Evolutionary conservation across 345 rosid species (phyloP).

Genomic region (Ricinus communis): DNA sequence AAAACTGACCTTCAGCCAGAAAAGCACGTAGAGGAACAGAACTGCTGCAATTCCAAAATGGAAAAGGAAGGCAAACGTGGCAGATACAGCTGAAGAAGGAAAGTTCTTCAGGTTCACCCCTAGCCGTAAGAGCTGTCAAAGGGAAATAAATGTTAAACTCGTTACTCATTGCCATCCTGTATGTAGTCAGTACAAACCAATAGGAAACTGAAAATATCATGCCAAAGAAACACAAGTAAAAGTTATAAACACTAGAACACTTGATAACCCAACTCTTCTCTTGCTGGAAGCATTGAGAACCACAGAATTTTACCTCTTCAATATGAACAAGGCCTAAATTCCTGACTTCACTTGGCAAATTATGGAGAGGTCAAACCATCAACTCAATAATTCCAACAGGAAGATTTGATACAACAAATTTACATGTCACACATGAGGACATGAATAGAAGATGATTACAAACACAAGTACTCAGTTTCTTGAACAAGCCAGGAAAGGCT

Average conservation of each 20-base stretch:
- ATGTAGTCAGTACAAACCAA: not conserved
- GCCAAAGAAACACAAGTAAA: not conserved
- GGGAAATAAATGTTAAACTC: slow-evolving; percentile 10
- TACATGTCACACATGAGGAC: not conserved
- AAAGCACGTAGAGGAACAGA: slow-evolving; percentile 73
- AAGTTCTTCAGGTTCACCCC: slow-evolving; percentile 91
- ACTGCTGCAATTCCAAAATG: slow-evolving; percentile 86
- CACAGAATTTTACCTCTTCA: not conserved
- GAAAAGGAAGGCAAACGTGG: slow-evolving; percentile 70
- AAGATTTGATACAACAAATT: not conserved
- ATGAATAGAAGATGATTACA: not conserved
- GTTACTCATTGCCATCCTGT: not conserved
- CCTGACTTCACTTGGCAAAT: not conserved
- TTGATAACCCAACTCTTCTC: not conserved
- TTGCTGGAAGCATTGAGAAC: too few species aligned
- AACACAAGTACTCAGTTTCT: not conserved
- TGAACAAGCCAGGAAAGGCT: not conserved
- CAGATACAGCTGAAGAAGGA: slow-evolving; percentile 65
- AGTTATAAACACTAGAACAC: not conserved
- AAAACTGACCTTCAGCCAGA: slow-evolving; percentile 86
- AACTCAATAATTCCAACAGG: not conserved
- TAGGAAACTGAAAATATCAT: not conserved
- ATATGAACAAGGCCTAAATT: not conserved
- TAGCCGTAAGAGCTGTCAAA: slow-evolving; percentile 55
- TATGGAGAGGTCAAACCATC: too few species aligned